phyloP scores from a whole-genome alignment of 345 rosid genomes.

The Tarenaya hassleriana region DNA sequence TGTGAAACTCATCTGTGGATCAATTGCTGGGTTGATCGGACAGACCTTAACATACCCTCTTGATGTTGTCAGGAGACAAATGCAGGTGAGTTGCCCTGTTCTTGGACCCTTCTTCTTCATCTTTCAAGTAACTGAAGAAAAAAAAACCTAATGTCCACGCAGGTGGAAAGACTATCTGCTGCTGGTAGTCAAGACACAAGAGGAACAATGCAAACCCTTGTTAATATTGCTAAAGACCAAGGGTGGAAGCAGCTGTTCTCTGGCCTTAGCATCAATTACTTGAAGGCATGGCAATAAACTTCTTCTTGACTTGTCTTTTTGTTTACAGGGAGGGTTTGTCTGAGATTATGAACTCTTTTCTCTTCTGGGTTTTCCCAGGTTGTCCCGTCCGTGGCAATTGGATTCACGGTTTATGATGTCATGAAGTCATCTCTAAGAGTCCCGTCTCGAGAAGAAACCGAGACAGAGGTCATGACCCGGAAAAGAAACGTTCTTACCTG shows the following conservation, averaged over 20 bases:
- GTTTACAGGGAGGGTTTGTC: background rate
- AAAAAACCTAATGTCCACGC: slow-evolving; percentile 12
- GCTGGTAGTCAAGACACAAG: slow-evolving; percentile 43
- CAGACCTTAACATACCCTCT: slow-evolving; percentile 97
- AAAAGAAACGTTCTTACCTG: slow-evolving; percentile 46
- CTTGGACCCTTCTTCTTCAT: slow-evolving; percentile 5
- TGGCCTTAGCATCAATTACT: slow-evolving; percentile 83
- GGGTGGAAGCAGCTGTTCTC: slow-evolving; percentile 99
- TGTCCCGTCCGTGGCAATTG: slow-evolving; percentile 90
- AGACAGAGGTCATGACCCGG: slow-evolving; percentile 42
- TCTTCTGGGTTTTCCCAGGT: slow-evolving; percentile 35
- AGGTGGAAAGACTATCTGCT: slow-evolving; percentile 64
- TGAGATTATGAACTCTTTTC: background rate
- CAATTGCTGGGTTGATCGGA: slow-evolving; percentile 80
- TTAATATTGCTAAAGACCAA: slow-evolving; percentile 54
- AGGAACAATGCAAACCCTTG: slow-evolving; percentile 63
- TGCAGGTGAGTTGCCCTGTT: slow-evolving; percentile 83
- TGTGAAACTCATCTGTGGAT: slow-evolving; percentile 77
- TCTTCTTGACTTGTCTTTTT: slow-evolving; percentile 7
- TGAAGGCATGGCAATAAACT: slow-evolving; percentile 48
- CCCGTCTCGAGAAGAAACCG: slow-evolving; percentile 68
- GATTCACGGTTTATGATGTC: slow-evolving; percentile 85
- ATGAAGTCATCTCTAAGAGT: slow-evolving; percentile 75
- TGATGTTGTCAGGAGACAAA: slow-evolving; percentile 96
- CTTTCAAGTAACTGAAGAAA: background rate